A percentile compares a stretch with the other conserved stretches of the same genome.
Conservation (phyloP, 768 basidiomycete species). For the Leccinum incarnatum region DNA sequence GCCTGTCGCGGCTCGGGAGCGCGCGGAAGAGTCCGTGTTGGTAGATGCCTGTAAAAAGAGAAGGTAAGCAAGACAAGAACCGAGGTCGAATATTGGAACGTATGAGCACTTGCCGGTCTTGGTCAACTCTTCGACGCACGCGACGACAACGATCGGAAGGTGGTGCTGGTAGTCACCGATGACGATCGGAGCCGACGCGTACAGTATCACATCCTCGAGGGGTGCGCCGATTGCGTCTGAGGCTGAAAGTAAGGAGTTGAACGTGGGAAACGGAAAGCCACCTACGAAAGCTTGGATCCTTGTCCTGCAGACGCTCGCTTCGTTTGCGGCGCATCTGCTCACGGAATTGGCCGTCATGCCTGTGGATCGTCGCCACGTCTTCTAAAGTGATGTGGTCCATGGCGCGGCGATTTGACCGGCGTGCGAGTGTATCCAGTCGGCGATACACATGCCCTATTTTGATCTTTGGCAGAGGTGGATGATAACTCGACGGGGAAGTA, state of each 20-base stretch:
- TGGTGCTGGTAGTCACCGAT: slow-evolving; percentile 38
- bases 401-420: slow-evolving; percentile 20
- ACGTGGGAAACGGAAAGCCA: background rate
- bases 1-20: too few relatives aligned
- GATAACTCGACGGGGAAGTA: background rate
- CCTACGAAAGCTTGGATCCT: slow-evolving; percentile 27
- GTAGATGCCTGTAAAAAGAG: too few relatives aligned
- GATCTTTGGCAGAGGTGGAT: slow-evolving; percentile 18
- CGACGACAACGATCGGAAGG: slow-evolving; percentile 38
- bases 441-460: slow-evolving; percentile 24
- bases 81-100: too few relatives aligned
- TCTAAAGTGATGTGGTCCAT: slow-evolving; percentile 29
- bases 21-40: too few relatives aligned
- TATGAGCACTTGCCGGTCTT: too few relatives aligned
- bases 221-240: slow-evolving; percentile 39
- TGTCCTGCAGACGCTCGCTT: slow-evolving; percentile 18
- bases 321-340: slow-evolving; percentile 24
- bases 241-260: background rate
- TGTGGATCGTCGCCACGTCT: slow-evolving; percentile 19
- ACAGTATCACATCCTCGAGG: slow-evolving; percentile 32
- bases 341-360: slow-evolving; percentile 19
- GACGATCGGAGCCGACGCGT: slow-evolving; percentile 32
- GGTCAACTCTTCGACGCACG: slow-evolving; percentile 14
- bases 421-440: slow-evolving; percentile 24
- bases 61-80: too few relatives aligned